Conservation (phyloP, 768 basidiomycete genomes). For the Hemileccinum rubropunctum region DNA sequence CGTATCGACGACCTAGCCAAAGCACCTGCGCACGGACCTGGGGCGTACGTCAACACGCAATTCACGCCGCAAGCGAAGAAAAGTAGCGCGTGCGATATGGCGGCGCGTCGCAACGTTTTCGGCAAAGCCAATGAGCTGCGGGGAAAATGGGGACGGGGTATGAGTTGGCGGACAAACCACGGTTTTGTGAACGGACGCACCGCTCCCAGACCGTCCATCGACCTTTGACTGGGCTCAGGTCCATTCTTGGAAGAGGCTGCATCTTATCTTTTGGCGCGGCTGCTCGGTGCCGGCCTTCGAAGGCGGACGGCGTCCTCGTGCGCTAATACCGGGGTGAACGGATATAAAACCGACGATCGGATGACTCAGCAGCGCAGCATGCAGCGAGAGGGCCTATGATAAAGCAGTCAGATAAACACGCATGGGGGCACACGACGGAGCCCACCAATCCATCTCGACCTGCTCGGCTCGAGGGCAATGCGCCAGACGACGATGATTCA, state of each 20-base stretch:
- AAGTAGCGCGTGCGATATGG: slow-evolving; percentile 55
- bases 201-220: slow-evolving; percentile 57
- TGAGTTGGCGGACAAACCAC: slow-evolving; percentile 12
- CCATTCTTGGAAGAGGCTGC: slow-evolving; percentile 44
- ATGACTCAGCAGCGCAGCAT: slow-evolving; percentile 71
- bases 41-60: neutral
- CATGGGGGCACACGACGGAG: neutral
- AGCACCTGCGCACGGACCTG: slow-evolving; percentile 76
- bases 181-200: slow-evolving; percentile 36
- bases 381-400: slow-evolving; percentile 68
- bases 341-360: neutral
- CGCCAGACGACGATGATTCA: slow-evolving; percentile 29
- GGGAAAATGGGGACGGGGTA: neutral
- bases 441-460: slow-evolving; percentile 73
- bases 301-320: slow-evolving; percentile 69
- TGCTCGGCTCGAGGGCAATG: slow-evolving; percentile 45
- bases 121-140: slow-evolving; percentile 49
- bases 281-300: slow-evolving; percentile 46
- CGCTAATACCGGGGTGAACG: slow-evolving; percentile 39
- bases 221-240: slow-evolving; percentile 65
- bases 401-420: neutral
- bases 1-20: slow-evolving; percentile 65
- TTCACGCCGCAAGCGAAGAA: neutral
- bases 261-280: slow-evolving; percentile 44
- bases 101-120: slow-evolving; percentile 62